Evolutionary conservation across 805 yeast species (phyloP), one percentile per base, ranked within the genome.

Genomic region (Middelhovenomyces tepae): DNA sequence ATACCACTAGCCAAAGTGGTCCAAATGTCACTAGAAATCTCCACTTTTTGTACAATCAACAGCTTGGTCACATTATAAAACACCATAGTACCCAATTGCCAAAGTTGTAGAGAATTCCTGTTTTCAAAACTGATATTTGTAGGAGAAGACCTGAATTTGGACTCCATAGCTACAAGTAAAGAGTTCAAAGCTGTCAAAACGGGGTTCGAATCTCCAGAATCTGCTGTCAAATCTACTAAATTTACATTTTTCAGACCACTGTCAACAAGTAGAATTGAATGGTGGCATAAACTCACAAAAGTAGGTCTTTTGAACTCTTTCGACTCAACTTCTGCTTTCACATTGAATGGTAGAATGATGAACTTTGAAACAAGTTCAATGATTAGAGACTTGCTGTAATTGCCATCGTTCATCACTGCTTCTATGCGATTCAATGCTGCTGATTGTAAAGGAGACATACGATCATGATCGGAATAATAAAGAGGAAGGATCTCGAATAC

Each of bases 401-500:
- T 30, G n/a, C 18, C 16, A 4, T 14, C 23, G 13, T 61, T 44
- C 11, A 53, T 36, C 6, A 50, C 15, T 1, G 28, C 22, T 2
- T 54, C 48, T 16, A 87, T 48, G 24, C 70, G 70, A 1, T 59
- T 60, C 18, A 83, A 48, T 1, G 83, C 74, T 0, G 74, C 58
- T 1, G 47, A 40, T 48, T 87, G 97, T 27, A 89, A 57, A 7
- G 66, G 63, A 0, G 95, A 71, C 33, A 75, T 72, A 16, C 68
- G 70, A 13, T 55, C 47, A 25, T 63, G 59, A 50, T 85, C 95
- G 3, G 59, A 51, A 21, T 62, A 62, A 41, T 63, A 64, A 19
- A 64, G 72, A 6, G 85, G 80, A 22, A 84, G 60, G 8, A 80
- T 65, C 1, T 93, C 94, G 52, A 80, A 85, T 25, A 82, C 60